phyloP scores from a whole-genome alignment of 2,329 filamentous ascomycete species.

The Ophiostoma montium region DNA sequence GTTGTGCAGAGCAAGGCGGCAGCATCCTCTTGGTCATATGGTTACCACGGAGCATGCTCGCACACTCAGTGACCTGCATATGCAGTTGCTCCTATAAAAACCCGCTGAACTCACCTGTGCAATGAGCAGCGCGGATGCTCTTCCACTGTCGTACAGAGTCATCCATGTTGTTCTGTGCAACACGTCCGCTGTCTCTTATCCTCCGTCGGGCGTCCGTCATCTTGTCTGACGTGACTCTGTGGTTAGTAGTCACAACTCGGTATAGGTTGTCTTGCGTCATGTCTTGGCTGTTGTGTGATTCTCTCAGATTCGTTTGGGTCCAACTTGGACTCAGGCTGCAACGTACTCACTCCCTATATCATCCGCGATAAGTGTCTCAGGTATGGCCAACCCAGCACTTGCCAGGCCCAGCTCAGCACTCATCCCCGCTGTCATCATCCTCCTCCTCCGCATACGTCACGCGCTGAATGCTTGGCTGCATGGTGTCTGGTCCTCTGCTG shows the following conservation, averaged over 20 bases:
- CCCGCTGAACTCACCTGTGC: background rate
- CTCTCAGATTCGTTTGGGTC: too few species aligned
- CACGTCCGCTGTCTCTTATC: background rate
- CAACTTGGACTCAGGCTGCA: background rate
- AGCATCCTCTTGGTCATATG: too few species aligned
- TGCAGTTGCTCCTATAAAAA: background rate
- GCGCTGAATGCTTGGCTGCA: background rate
- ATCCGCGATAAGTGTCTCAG: too few species aligned
- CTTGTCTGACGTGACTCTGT: too few species aligned
- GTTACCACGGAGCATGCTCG: too few species aligned
- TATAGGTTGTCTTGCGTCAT: too few species aligned
- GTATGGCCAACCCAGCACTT: too few species aligned
- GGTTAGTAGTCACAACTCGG: too few species aligned
- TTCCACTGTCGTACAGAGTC: constrained; percentile 3
- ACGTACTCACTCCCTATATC: too few species aligned
- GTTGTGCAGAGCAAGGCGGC: background rate
- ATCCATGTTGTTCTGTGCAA: background rate
- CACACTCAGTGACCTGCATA: background rate
- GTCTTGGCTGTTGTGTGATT: background rate
- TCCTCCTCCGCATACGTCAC: constrained; percentile 7
- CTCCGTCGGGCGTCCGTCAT: too few species aligned
- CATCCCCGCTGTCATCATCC: constrained; percentile 11
- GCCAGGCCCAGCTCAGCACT: constrained; percentile 2
- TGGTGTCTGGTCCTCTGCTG: background rate
- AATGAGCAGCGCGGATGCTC: background rate